Base-by-base conservation (phyloP, 2,329 filamentous ascomycete genomes). In the Akanthomyces dipterigenus region DNA sequence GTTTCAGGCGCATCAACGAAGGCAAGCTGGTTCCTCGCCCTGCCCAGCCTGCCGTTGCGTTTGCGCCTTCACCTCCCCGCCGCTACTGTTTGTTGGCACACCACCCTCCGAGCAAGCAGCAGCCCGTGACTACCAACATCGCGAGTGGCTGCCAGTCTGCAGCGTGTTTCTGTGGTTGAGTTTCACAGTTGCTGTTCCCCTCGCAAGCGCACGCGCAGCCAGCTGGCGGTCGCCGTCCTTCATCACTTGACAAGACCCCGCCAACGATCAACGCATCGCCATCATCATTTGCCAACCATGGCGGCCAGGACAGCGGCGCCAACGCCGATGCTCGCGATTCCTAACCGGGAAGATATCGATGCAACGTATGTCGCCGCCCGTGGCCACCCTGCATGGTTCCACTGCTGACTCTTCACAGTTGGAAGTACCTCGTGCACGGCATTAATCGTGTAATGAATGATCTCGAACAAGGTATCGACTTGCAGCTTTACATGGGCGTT, bases 401-500 rank as follows among this genome's bases (percentile, higher is more conserved):
- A 20, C 16, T 42, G 64, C 70, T 74, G 61, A 74, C 64, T 34
- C 11, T 62, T 60, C 34, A 43, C 68, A 96, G 91, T 78, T 99
- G 95, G 95, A 80, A 82, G 62, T 98, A 96, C 75, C 82, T 99
- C 57, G 88, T 97, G 75, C 82, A 82, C 64, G 93, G 93, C 65
- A 92, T 99, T 67, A 87, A 91, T 66, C 90, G 88, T 73, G 96
- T 99, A 71, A 98, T 99, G 93, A 85, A 86, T 68, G 90, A 96
- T 71, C 82, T 98, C 31, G 90, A 93, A 70, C 89, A 91, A 66
- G 95, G 95, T 64, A 90, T 99, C 77, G 93, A 97, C 71, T 92
- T 98, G 87, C 86, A 89, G 69, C 93, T 91, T 81, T 98, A 98
- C 77, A 97, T 98, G 93, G 91, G 90, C 61, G 87, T 97, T 63